Base-by-base conservation (phyloP, 495 filamentous ascomycete species). In the Neurospora discreta region DNA sequence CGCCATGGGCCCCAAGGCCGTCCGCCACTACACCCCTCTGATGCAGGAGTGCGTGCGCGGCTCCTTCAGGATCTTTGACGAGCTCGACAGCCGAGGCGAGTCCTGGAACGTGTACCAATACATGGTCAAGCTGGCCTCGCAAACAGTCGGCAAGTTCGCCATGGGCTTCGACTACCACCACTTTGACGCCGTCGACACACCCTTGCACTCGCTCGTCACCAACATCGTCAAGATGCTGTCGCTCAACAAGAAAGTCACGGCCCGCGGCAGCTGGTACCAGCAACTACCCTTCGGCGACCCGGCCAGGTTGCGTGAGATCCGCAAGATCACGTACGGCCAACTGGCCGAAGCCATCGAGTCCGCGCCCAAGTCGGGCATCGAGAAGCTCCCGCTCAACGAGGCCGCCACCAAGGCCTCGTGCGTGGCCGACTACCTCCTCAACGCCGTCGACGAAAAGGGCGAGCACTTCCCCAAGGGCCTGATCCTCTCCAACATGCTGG, bases 101-200 rank as follows among this genome's bases (percentile, higher is more conserved):
- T 81, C 87, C 0, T 88, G 81, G 80, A 89, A 89, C 75, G 86
- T 86, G 10, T 90, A 89, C 70, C 84, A 83, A 43, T 89, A 86
- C 68, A 89, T 88, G 86, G 73, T 89, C 18, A 89, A 90, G 77
- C 80, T 90, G 0, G 86, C 79, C 5, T 83, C 85, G 0, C 85
- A 87, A 65, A 80, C 83, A 3, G 83, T 89, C 18, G 83, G 85
- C 18, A 86, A 86, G 74, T 72, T 90, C 5, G 81, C 81, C 0
- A 80, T 89, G 0, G 84, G 84, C 2, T 70, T 83, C 72, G 85
- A 89, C 76, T 83, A 88, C 30, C 58, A 84, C 42, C 87, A 89
- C 70, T 89, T 89, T 74, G 74, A 73, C 5, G 39, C 75, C 1
- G 69, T 80, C 11, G 82, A 87, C 72, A 71, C 85, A 5, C 82